phyloP scores from a whole-genome alignment of 768 basidiomycete genomes.

The Cystoderma amianthinum region DNA sequence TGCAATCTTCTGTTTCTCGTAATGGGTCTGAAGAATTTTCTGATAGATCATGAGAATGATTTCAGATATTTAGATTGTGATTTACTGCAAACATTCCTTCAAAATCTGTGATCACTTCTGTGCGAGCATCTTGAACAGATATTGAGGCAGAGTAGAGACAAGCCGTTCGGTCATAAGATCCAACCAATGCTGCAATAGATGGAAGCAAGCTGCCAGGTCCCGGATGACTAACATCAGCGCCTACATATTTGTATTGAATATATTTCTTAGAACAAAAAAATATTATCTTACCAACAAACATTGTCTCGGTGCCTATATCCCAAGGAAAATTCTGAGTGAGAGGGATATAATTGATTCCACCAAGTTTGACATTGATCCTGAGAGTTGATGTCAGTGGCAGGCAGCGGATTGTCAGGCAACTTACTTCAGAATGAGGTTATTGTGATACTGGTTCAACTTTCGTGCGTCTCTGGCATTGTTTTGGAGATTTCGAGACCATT shows the following conservation, averaged over 20 bases:
- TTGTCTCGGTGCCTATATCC: background rate
- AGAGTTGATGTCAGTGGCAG: background rate
- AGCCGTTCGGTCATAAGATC: conserved; percentile 38
- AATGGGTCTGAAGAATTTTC: conserved; percentile 14
- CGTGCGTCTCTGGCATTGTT: conserved; percentile 6
- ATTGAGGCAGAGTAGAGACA: conserved; percentile 38
- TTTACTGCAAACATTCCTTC: conserved; percentile 23
- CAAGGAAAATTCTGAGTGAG: background rate
- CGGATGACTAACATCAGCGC: conserved; percentile 62
- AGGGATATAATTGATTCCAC: conserved; percentile 58
- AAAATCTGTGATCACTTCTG: conserved; percentile 40
- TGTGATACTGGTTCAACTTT: conserved; percentile 43
- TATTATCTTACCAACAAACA: background rate
- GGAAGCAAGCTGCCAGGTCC: conserved; percentile 44
- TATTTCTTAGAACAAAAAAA: background rate
- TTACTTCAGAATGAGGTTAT: conserved; percentile 59
- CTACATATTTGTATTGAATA: conserved; percentile 14
- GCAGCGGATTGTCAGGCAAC: no score
- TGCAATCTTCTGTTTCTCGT: conserved; percentile 4
- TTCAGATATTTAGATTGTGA: background rate
- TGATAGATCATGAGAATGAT: background rate
- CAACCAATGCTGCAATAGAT: conserved; percentile 55
- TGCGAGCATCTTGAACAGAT: conserved; percentile 35
- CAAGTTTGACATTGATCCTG: conserved; percentile 64
- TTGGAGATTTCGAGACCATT: conserved; percentile 18